A percentile compares a stretch with the other conserved stretches of the same genome.
These are phyloP conservation scores for Ustilago nuda DNA, from an alignment of 1,284 basidiomycete species.

Conservation along the genomic window DNA sequence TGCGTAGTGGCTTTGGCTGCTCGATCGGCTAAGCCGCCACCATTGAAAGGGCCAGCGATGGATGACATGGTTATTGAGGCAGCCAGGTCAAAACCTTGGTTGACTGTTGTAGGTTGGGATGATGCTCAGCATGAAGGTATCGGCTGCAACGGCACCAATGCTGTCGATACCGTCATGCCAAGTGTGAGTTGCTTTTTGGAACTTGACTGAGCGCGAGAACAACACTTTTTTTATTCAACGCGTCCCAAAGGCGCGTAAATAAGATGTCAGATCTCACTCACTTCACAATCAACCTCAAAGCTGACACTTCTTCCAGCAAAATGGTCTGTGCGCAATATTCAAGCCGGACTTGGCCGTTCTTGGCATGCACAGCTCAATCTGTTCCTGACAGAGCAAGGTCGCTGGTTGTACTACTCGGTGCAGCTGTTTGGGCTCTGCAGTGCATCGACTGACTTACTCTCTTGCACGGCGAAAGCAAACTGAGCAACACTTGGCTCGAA, in stretches of 20 bases:
- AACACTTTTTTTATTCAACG: conserved; percentile 18
- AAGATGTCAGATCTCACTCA: background rate
- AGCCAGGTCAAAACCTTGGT: background rate
- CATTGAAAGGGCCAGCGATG: conserved; percentile 24
- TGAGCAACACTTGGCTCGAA: background rate
- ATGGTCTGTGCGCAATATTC: background rate
- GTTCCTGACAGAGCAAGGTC: background rate
- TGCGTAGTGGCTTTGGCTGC: conserved; percentile 7
- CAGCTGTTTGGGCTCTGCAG: background rate
- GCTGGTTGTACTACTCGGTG: background rate
- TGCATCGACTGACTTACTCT: background rate
- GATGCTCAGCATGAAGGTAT: background rate
- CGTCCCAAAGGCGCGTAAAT: conserved; percentile 7
- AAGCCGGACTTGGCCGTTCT: background rate
- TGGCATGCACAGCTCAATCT: background rate
- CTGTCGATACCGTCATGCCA: background rate
- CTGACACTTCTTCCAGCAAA: background rate
- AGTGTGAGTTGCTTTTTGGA: background rate
- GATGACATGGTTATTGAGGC: conserved; percentile 13
- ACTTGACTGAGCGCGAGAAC: conserved; percentile 5
- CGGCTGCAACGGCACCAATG: background rate
- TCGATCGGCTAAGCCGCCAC: conserved; percentile 3
- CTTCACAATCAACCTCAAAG: background rate
- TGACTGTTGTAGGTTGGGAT: background rate
- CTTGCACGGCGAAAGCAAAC: background rate